Evolutionary conservation across 2,329 filamentous ascomycete species (phyloP), one percentile per base, ranked within the genome.

Genomic region (Neopestalotiopsis clavispora): DNA sequence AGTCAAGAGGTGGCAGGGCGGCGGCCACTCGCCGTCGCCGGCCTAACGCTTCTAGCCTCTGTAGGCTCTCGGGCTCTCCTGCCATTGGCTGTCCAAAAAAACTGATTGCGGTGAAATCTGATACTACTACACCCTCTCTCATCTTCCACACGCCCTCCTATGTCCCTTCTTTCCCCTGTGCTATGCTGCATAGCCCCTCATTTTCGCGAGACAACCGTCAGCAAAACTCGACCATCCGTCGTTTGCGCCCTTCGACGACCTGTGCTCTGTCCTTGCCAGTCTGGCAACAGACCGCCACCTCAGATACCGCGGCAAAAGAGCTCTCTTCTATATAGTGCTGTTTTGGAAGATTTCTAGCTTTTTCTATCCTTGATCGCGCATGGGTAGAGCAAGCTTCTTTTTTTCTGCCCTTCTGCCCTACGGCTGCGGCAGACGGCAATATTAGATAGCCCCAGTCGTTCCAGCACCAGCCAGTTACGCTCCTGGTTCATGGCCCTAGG

Each of bases 1-100:
- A 34, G 58, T 56, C 30, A 60, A 49, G 52, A 57, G 57, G 40
- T 63, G 66, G 66, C 58, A 56, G 58, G 59, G 42, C 38, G 14
- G 40, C 45, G 14, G 28, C 42, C 23, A 23, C 20, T 42, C 65
- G 20, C n/a, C 65, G 65, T 32, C 65, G 64, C 64, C 64, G 49
- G 45, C n/a, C 45, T 52, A 52, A 52, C 45, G 45, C 28, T 17
- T 60, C 57, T 30, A 60, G 32, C 32, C 57, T 34, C 23, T 9
- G 57, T 14, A 30, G 6, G 32, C 13, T 10, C 57, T 14, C 57
- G 57, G 32, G 13, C 57, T 60, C 28, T 5, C 30, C 38, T 40
- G 28, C 30, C 28, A 40, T 23, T 52, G 45, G 45, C 45, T 52
- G 45, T 52, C 45, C 45, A n/a, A 52, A 52, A 52, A 17, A n/a